These are phyloP conservation scores for Chlamydomonas sp. DNA, from an alignment of 139 green algal genomes.

Conservation along the genomic window DNA sequence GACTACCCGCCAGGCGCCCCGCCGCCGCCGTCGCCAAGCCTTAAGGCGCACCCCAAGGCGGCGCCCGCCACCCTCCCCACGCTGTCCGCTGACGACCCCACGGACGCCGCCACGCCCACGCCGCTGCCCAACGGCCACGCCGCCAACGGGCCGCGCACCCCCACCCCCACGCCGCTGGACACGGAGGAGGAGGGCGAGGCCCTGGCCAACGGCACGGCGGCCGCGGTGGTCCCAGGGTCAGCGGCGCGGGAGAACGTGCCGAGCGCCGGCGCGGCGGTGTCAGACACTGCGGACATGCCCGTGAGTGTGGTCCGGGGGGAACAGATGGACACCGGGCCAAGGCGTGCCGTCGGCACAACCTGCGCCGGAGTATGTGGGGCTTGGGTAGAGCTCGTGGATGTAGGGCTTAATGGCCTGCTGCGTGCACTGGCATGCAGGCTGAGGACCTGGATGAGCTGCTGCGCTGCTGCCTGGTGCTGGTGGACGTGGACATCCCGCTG, in stretches of 20 bases:
- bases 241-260: too few species aligned
- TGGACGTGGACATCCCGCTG: slow-evolving; percentile 87
- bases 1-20: slow-evolving; percentile 53
- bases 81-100: too few species aligned
- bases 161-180: background rate
- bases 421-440: background rate
- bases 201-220: background rate
- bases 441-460: slow-evolving; percentile 56
- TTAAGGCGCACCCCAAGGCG: background rate
- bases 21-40: slow-evolving; percentile 14
- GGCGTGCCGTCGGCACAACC: too few species aligned
- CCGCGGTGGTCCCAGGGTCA: background rate
- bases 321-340: background rate
- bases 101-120: background rate
- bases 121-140: background rate
- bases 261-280: too few species aligned
- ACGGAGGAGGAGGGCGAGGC: background rate
- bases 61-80: too few species aligned
- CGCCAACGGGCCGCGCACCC: background rate
- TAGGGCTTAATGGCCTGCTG: background rate
- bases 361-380: too few species aligned
- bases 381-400: too few species aligned
- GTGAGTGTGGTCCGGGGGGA: background rate
- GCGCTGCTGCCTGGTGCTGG: slow-evolving; percentile 56
- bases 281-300: background rate